A percentile compares a stretch with the other conserved stretches of the same genome.
These are phyloP conservation scores for Fusarium aywerte DNA, from an alignment of 2,329 filamentous ascomycete genomes.

Conservation along the genomic window DNA sequence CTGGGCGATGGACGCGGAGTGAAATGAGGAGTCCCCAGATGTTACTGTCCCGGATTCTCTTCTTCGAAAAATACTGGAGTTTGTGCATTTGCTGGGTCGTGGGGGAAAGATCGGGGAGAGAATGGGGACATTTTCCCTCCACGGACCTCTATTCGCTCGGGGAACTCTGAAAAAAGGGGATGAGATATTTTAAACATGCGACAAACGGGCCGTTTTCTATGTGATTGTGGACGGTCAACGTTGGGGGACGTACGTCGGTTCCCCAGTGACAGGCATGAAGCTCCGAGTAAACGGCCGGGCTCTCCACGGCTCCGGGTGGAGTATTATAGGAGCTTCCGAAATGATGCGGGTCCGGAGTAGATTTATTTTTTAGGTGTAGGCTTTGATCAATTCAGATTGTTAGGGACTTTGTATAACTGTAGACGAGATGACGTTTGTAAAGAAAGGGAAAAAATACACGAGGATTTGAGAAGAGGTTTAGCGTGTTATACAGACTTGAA, in stretches of 20 bases:
- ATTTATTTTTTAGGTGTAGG: neutral
- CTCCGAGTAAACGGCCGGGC: constrained; percentile 43
- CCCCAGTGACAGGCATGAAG: constrained; percentile 42
- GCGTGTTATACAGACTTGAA: neutral
- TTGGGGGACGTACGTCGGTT: constrained; percentile 19
- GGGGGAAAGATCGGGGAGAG: constrained; percentile 8
- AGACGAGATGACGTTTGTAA: constrained; percentile 1
- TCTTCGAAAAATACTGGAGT: constrained; percentile 19
- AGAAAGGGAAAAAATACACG: neutral
- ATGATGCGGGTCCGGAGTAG: constrained; percentile 33
- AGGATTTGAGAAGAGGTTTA: constrained; percentile 2
- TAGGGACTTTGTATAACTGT: neutral
- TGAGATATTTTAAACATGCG: constrained; percentile 28
- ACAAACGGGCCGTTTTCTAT: constrained; percentile 37
- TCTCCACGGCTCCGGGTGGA: constrained; percentile 41
- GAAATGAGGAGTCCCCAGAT: constrained; percentile 36
- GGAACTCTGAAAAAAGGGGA: constrained; percentile 24
- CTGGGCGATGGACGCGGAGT: constrained; percentile 14
- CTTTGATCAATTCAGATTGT: constrained; percentile 4
- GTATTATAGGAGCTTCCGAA: constrained; percentile 18
- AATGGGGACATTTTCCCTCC: neutral
- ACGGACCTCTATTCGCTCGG: constrained; percentile 17
- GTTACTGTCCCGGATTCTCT: constrained; percentile 9
- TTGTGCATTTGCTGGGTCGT: constrained; percentile 15
- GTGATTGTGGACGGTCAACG: constrained; percentile 11